These are phyloP conservation scores for Penicillium mononematosum DNA, from an alignment of 495 filamentous ascomycete species.

Conservation along the genomic window DNA sequence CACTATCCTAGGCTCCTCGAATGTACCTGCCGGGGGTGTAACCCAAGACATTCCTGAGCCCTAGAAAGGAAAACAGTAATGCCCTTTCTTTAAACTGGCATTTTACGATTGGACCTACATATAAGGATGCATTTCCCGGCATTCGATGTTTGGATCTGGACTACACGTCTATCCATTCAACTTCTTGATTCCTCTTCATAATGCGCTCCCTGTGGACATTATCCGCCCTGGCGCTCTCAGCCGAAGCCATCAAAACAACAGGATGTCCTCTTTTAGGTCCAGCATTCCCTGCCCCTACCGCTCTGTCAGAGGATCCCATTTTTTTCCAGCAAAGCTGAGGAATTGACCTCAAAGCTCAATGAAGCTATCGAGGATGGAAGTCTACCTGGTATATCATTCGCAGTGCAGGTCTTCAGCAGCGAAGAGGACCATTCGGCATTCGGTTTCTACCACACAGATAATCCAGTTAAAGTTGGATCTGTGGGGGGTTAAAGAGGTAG, in stretches of 20 bases:
- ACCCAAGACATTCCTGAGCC: not conserved
- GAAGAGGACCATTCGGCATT: slow-evolving; percentile 9
- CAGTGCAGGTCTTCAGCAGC: slow-evolving; percentile 30
- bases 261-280: slow-evolving; percentile 49
- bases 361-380: slow-evolving; percentile 19
- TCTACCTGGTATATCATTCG: slow-evolving; percentile 46
- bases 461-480: slow-evolving; percentile 12
- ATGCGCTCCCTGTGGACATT: not conserved
- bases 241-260: not conserved
- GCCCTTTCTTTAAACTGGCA: not conserved
- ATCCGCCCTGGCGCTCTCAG: not conserved
- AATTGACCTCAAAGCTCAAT: slow-evolving; percentile 30
- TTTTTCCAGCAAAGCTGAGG: slow-evolving; percentile 26
- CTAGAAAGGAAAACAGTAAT: not conserved
- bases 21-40: not conserved
- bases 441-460: slow-evolving; percentile 12
- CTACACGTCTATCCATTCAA: not conserved
- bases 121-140: not conserved
- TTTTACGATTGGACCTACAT: not conserved
- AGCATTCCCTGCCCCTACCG: slow-evolving; percentile 47
- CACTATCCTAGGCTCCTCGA: too few species aligned
- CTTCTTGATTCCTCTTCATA: not conserved
- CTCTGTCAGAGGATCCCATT: slow-evolving; percentile 7
- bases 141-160: not conserved
- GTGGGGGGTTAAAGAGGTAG: slow-evolving; percentile 40